Base-by-base conservation (phyloP, 2,329 filamentous ascomycete genomes). In the Eurotiales sp. region DNA sequence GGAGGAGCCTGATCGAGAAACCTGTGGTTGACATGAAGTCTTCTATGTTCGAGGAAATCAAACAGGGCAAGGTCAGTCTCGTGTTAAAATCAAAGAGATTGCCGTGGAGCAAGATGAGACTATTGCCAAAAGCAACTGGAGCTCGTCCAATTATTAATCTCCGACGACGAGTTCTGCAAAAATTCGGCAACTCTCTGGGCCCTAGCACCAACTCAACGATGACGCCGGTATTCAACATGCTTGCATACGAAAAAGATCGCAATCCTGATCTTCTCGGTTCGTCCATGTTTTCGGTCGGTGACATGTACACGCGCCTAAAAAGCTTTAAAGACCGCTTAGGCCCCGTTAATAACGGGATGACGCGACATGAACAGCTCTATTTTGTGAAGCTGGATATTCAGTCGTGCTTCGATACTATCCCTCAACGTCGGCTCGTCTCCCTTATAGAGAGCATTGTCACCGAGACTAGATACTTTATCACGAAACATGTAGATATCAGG, bases 381-480 rank as follows among this genome's bases (percentile, higher is more conserved):
- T 95, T 97, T 69, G 91, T 85, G 54, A 99, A 99, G 66, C 77
- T 95, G 11, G 93, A 99, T 63, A 91, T 99, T 17, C 82, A 88
- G 64, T 84, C 89, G 2, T 95, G 92, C 60, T 99, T 96, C 65
- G 93, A 99, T 68, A 96, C 88, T 0, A 96, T 99, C 40, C 93
- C 93, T 0, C 93, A 97, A 65, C 71, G 79, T 22, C 81, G 83
- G 1, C 75, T 97, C 15, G 64, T 96, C 29, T 66, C 76, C 21
- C 74, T 97, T 22, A 79, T 95, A 56, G 72, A 77, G 37, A 64
- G 68, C 57, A 52, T 84, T 64, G 47, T 82, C 80, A 57, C 81
- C 68, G 56, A 86, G 52, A 69, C 77, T 3, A 72, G 74, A 19
- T 99, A 99, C 64, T 77, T 79, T 7, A 78, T 95, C 43, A 78